These are phyloP conservation scores for Amaranthus hypochondriacus DNA, from an alignment of 148 eudicot species.

Conservation along the genomic window DNA sequence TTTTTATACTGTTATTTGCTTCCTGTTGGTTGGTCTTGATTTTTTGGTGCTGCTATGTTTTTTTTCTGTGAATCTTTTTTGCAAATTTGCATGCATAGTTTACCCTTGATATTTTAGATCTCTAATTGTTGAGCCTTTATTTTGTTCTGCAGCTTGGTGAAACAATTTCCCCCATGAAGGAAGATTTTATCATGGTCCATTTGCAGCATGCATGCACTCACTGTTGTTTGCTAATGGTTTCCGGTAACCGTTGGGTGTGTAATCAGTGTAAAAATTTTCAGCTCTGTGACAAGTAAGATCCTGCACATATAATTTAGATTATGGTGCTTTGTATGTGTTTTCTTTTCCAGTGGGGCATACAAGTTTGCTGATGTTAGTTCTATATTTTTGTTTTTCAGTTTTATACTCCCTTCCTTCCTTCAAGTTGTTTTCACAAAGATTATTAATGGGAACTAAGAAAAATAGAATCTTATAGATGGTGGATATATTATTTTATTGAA, in stretches of 20 bases:
- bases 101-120: neutral
- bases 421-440: too few relatives aligned
- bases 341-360: neutral
- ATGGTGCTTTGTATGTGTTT: neutral
- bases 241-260: slow-evolving; percentile 72
- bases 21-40: too few relatives aligned
- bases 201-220: slow-evolving; percentile 57
- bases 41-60: neutral
- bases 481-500: neutral
- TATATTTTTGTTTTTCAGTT: neutral
- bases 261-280: slow-evolving; percentile 60
- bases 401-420: too few relatives aligned
- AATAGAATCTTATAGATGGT: too few relatives aligned
- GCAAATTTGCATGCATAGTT: neutral
- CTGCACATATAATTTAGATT: neutral
- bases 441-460: too few relatives aligned
- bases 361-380: neutral
- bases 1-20: neutral
- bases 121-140: neutral
- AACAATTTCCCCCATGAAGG: slow-evolving; percentile 49
- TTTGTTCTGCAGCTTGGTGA: slow-evolving; percentile 51
- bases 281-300: slow-evolving; percentile 63
- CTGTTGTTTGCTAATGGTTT: slow-evolving; percentile 66
- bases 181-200: slow-evolving; percentile 67
- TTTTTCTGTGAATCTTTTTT: neutral